These are phyloP conservation scores for Pouteria campechiana DNA, from an alignment of 179 eudicot genomes.

Conservation along the genomic window DNA sequence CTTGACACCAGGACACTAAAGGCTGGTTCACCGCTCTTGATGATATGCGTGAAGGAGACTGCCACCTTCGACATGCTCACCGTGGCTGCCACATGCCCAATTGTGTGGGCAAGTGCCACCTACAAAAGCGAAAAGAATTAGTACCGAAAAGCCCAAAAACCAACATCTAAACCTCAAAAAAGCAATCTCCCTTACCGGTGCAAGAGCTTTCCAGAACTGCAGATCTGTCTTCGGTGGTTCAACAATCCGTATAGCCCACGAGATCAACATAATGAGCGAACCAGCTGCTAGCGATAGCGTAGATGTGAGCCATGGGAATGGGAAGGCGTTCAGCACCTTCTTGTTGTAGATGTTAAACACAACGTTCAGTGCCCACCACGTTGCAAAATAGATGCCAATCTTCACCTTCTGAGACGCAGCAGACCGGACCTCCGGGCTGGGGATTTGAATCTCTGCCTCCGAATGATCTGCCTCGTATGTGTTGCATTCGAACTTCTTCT, in stretches of 20 bases:
- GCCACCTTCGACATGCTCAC: conserved; percentile 96
- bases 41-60: conserved; percentile 80
- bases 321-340: conserved; percentile 71
- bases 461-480: conserved; percentile 68
- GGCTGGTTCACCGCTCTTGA: conserved; percentile 90
- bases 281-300: conserved; percentile 69
- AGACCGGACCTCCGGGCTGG: not conserved
- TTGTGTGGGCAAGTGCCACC: conserved; percentile 88
- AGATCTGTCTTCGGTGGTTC: conserved; percentile 58
- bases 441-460: conserved; percentile 21
- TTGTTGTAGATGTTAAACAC: conserved; percentile 73
- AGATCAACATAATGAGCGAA: conserved; percentile 62
- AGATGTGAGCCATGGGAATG: conserved; percentile 75
- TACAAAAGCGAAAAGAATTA: conserved; percentile 3
- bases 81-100: conserved; percentile 84
- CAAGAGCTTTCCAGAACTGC: conserved; percentile 62
- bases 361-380: conserved; percentile 82
- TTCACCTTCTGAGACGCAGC: conserved; percentile 48
- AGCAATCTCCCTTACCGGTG: conserved; percentile 38
- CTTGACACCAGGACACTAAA: conserved; percentile 83
- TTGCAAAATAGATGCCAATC: conserved; percentile 60
- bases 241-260: conserved; percentile 50
- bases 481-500: conserved; percentile 28
- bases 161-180: not conserved
- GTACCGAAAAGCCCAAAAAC: not conserved